Conservation (phyloP, 164 flowering plant species). For the Paratinospora sagittata region DNA sequence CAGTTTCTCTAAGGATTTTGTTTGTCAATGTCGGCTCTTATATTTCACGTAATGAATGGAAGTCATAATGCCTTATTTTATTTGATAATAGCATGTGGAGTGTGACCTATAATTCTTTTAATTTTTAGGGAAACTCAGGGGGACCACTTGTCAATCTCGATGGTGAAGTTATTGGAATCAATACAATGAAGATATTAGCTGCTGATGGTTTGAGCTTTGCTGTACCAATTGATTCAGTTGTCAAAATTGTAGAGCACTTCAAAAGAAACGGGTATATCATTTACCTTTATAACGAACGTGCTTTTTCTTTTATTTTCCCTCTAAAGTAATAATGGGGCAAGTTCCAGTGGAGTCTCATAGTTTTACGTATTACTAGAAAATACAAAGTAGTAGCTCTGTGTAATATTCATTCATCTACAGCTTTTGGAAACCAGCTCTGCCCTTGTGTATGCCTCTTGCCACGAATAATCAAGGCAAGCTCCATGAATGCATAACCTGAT, state of each 20-base stretch:
- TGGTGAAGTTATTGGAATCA: constrained; percentile 90
- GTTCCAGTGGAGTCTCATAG: not conserved
- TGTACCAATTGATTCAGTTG: constrained; percentile 74
- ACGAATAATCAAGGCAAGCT: too few species aligned
- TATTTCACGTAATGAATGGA: too few species aligned
- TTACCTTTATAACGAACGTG: not conserved
- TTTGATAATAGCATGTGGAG: too few species aligned
- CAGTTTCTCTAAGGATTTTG: too few species aligned
- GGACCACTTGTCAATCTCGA: constrained; percentile 92
- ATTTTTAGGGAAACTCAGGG: constrained; percentile 79
- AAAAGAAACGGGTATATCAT: constrained; percentile 63
- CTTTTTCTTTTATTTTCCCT: not conserved
- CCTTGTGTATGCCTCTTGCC: not conserved
- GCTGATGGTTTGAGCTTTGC: constrained; percentile 85
- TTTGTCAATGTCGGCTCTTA: too few species aligned
- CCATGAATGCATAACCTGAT: too few species aligned
- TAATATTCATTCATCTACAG: not conserved
- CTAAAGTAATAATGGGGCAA: too few species aligned
- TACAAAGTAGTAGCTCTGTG: not conserved
- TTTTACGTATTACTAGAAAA: not conserved
- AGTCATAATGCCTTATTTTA: too few species aligned
- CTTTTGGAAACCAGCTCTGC: not conserved
- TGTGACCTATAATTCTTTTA: not conserved
- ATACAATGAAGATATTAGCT: constrained; percentile 61
- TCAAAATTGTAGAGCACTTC: constrained; percentile 73